These are phyloP conservation scores for Trichopus zeylanicus DNA, from an alignment of 116 monocot species.

Conservation along the genomic window DNA sequence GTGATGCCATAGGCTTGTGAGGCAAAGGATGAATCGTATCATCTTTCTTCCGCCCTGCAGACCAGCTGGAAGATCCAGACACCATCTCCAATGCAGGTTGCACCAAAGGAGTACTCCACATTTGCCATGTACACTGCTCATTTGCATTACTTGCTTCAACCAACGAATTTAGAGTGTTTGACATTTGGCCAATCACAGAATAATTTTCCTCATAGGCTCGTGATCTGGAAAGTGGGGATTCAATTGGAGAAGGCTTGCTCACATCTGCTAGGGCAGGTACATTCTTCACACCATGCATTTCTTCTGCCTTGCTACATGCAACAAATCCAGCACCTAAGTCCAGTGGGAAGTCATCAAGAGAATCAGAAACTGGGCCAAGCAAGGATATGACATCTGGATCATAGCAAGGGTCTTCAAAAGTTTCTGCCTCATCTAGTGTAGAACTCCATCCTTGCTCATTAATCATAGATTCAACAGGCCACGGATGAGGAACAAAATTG, in stretches of 20 bases:
- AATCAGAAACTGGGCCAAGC: slow-evolving; percentile 63
- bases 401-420: slow-evolving; percentile 92
- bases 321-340: slow-evolving; percentile 45
- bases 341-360: slow-evolving; percentile 61
- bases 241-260: slow-evolving; percentile 78
- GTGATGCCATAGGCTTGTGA: slow-evolving; percentile 15
- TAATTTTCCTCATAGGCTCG: slow-evolving; percentile 35
- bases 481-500: slow-evolving; percentile 10
- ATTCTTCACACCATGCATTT: slow-evolving; percentile 22
- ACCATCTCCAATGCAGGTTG: slow-evolving; percentile 49
- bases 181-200: slow-evolving; percentile 12
- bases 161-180: slow-evolving; percentile 19
- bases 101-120: slow-evolving; percentile 70
- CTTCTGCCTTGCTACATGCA: slow-evolving; percentile 24
- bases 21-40: slow-evolving; percentile 14
- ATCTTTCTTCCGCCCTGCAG: slow-evolving; percentile 35
- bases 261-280: slow-evolving; percentile 23
- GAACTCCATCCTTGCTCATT: slow-evolving; percentile 27
- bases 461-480: slow-evolving; percentile 10
- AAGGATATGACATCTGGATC: slow-evolving; percentile 59
- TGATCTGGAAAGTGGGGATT: slow-evolving; percentile 55
- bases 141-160: slow-evolving; percentile 25
- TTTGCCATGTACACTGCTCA: slow-evolving; percentile 62
- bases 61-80: slow-evolving; percentile 41
- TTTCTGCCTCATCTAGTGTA: slow-evolving; percentile 44